These are phyloP conservation scores for Hyphopichia homilentoma DNA, from an alignment of 805 yeast genomes.

Conservation along the genomic window DNA sequence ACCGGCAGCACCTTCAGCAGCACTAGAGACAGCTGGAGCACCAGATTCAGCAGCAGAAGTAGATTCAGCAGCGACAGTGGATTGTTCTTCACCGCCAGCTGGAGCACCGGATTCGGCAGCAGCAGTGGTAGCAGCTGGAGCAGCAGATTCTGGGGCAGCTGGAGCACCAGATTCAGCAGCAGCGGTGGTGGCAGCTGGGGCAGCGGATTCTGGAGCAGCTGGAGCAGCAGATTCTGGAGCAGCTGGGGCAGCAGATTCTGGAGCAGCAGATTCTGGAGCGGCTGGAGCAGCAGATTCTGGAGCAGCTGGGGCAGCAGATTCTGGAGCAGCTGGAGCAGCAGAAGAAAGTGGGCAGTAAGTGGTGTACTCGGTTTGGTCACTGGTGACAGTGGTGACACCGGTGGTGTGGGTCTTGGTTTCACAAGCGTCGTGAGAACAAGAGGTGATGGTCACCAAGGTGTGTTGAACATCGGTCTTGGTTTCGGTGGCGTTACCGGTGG, in stretches of 20 bases:
- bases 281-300: conserved; percentile 10
- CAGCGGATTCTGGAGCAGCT: conserved; percentile 5
- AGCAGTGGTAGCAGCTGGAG: conserved; percentile 8
- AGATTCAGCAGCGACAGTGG: conserved; percentile 6
- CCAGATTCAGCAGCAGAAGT: conserved; percentile 7
- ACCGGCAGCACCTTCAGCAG: conserved; percentile 11
- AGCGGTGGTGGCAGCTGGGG: conserved; percentile 7
- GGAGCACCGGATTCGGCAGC: conserved; percentile 9
- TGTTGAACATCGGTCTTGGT: conserved; percentile 3
- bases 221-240: conserved; percentile 7
- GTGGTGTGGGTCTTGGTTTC: conserved; percentile 14
- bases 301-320: conserved; percentile 6
- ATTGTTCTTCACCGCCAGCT: conserved; percentile 5
- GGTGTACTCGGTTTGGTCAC: conserved; percentile 10
- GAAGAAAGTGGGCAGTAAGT: conserved; percentile 15
- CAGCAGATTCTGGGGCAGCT: conserved; percentile 7
- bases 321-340: conserved; percentile 7
- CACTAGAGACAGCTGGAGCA: conserved; percentile 10
- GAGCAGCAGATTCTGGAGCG: conserved; percentile 8
- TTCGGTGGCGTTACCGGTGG: conserved; percentile 25
- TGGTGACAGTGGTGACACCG: conserved; percentile 13
- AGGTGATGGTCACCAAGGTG: conserved; percentile 19
- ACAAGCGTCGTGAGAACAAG: conserved; percentile 16
- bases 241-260: conserved; percentile 7
- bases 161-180: conserved; percentile 12